Evolutionary conservation across 2,329 filamentous ascomycete species (phyloP), one percentile per base, ranked within the genome.

Genomic region (Mycosphaerella arachidis): DNA sequence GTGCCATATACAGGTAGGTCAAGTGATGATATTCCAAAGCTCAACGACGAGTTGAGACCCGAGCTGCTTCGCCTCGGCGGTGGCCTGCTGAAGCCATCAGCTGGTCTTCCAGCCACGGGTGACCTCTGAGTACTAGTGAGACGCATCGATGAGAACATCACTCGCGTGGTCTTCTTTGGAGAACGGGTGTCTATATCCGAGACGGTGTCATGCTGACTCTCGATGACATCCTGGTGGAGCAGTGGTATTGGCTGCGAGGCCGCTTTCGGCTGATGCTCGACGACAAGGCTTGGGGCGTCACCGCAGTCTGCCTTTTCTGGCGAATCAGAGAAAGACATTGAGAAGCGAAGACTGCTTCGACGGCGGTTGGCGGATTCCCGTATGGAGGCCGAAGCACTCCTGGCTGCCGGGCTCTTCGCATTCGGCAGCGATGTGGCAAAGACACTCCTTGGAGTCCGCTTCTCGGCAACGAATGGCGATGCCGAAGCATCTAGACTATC

Each of bases 291-390:
- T 30, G 45, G 33, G 50, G 12, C 37, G 40, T n/a, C 30, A 6
- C 13, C 40, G 33, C 51, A 24, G 40, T 48, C 31, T 24, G 16
- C 9, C 45, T 46, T 16, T 7, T 27, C 53, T 16, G 64, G 58
- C 8, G 65, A 60, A 10, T 68, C 63, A 6, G 55, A 55, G 20
- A 62, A 61, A 8, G 63, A 61, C 27, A 63, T 65, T 1, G 66
- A 65, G 40, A 62, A 69, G 20, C 68, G 66, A 30, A 70, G 61
- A 55, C 67, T 68, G 43, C 66, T 69, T 56, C 66, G 57, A 5
- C 67, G 60, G 31, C 45, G 54, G 5, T 56, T 45, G 6, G n/a
- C 52, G 10, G 59, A 54, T 13, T 53, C 54, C 6, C 56, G 37
- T 6, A 50, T 20, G 7, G 48, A 48, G 29, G 55, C 46, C 16